Evolutionary conservation across 495 filamentous ascomycete genomes (phyloP).

Genomic region (Penicillium argentinense): DNA sequence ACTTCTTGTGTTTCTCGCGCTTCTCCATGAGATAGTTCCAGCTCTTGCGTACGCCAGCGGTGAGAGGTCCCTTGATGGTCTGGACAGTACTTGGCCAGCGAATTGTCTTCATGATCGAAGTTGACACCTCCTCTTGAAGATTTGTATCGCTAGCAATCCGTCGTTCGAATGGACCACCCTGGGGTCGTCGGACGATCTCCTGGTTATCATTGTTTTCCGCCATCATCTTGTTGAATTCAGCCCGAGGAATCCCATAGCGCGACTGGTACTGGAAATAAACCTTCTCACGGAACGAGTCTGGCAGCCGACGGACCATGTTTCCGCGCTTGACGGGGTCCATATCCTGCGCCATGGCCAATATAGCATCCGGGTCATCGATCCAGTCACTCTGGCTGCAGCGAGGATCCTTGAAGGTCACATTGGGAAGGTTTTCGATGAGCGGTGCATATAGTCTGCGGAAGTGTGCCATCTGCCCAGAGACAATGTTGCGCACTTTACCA

Average conservation of each 20-base stretch:
- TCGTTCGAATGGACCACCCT: constrained; percentile 83
- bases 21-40: constrained; percentile 84
- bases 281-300: constrained; percentile 81
- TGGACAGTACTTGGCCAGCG: constrained; percentile 87
- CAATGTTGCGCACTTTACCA: constrained; percentile 91
- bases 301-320: constrained; percentile 94
- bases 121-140: constrained; percentile 64
- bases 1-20: constrained; percentile 59
- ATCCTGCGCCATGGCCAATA: constrained; percentile 72
- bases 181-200: constrained; percentile 63
- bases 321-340: constrained; percentile 87
- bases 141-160: constrained; percentile 72
- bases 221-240: constrained; percentile 86
- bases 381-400: constrained; percentile 61
- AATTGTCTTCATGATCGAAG: constrained; percentile 81
- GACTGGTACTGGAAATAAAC: constrained; percentile 93
- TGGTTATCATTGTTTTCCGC: constrained; percentile 62
- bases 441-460: constrained; percentile 89
- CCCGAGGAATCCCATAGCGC: constrained; percentile 79
- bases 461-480: constrained; percentile 83
- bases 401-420: constrained; percentile 75
- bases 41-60: constrained; percentile 66
- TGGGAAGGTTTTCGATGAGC: constrained; percentile 84
- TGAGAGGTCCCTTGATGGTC: constrained; percentile 76
- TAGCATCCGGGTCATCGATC: constrained; percentile 61